Evolutionary conservation across 331 rosid genomes (phyloP).

Genomic region (Quercus lobata): DNA sequence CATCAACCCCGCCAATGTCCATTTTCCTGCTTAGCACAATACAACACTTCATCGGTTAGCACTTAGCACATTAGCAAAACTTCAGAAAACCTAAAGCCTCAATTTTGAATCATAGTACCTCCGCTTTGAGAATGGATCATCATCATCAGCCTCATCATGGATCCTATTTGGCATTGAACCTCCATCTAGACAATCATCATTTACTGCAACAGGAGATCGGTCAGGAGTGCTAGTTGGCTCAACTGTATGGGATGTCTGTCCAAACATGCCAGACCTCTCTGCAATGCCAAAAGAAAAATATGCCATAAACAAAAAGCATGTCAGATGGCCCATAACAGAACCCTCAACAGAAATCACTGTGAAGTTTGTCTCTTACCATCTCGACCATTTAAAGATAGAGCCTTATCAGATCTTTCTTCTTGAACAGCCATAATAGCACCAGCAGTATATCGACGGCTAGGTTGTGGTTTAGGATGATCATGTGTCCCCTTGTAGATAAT

Average conservation of each 20-base stretch:
- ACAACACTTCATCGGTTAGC: slow-evolving; percentile 14
- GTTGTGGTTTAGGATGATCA: slow-evolving; percentile 97
- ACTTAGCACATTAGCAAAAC: slow-evolving; percentile 11
- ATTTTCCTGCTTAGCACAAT: slow-evolving; percentile 61
- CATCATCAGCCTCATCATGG: slow-evolving; percentile 68
- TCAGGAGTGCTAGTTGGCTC: slow-evolving; percentile 62
- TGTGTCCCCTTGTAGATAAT: slow-evolving; percentile 92
- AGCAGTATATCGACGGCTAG: slow-evolving; percentile 71
- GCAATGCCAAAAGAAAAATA: slow-evolving; percentile 21
- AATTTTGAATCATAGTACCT: slow-evolving; percentile 47
- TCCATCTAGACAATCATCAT: slow-evolving; percentile 57
- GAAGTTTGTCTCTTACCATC: slow-evolving; percentile 60
- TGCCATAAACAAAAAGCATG: slow-evolving; percentile 4
- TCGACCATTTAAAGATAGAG: slow-evolving; percentile 50
- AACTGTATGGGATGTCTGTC: slow-evolving; percentile 36
- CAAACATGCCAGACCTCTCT: slow-evolving; percentile 60
- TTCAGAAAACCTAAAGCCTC: slow-evolving; percentile 7
- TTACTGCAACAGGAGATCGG: slow-evolving; percentile 41
- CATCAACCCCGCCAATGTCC: slow-evolving; percentile 66
- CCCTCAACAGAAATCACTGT: slow-evolving; percentile 4
- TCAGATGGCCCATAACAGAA: slow-evolving; percentile 4
- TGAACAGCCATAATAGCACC: slow-evolving; percentile 52
- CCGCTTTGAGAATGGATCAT: slow-evolving; percentile 74
- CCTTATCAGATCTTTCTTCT: slow-evolving; percentile 68
- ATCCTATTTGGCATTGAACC: slow-evolving; percentile 47